Evolutionary conservation across 108 stramenopile species (phyloP).

Genomic region (Aurantiochytrium sp.): DNA sequence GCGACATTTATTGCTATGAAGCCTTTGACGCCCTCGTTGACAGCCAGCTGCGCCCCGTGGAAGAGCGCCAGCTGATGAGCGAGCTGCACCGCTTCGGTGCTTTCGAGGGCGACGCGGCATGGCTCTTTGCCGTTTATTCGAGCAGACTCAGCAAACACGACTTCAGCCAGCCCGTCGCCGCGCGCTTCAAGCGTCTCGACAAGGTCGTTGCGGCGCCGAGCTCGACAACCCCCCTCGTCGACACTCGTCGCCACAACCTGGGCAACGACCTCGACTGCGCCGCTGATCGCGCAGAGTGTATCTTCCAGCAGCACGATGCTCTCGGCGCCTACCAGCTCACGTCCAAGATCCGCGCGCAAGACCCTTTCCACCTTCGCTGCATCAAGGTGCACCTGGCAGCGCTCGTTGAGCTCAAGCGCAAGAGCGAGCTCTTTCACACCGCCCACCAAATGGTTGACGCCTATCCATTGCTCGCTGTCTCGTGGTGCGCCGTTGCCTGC

Average conservation of each 20-base stretch:
- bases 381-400: constrained; percentile 70
- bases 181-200: background rate
- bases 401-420: constrained; percentile 68
- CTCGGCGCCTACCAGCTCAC: constrained; percentile 6
- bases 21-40: constrained; percentile 26
- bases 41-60: constrained; percentile 21
- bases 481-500: constrained; percentile 88
- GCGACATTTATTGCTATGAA: constrained; percentile 21
- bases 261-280: constrained; percentile 27
- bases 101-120: background rate
- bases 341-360: constrained; percentile 34
- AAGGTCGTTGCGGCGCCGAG: background rate
- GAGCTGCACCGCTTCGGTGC: background rate
- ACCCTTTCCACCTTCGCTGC: constrained; percentile 63
- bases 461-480: constrained; percentile 67
- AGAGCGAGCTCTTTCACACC: constrained; percentile 76
- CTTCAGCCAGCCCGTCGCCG: constrained; percentile 11
- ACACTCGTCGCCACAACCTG: background rate
- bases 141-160: constrained; percentile 13
- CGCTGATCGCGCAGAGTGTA: background rate
- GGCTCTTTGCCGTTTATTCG: background rate
- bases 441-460: constrained; percentile 89
- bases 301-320: constrained; percentile 2
- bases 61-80: constrained; percentile 20
- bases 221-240: background rate